phyloP scores from a whole-genome alignment of 495 filamentous ascomycete genomes.

The Lichenothelia convexa region DNA sequence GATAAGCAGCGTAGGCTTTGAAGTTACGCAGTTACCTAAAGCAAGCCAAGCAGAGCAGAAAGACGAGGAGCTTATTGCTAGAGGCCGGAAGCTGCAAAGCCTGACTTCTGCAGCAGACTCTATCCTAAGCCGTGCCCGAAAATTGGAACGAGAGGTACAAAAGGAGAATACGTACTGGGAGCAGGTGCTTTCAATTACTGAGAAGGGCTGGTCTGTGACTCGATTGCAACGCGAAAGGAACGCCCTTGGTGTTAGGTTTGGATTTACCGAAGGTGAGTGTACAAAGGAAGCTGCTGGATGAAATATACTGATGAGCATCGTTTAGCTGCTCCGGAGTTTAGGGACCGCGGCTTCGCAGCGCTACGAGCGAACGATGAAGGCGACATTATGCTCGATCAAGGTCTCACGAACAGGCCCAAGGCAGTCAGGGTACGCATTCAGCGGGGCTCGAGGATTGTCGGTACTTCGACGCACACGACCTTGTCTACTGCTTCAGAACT shows the following conservation, averaged over 20 bases:
- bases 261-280: conserved; percentile 52
- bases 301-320: too few species aligned
- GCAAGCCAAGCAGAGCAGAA: conserved; percentile 22
- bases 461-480: conserved; percentile 30
- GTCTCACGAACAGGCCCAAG: conserved; percentile 37
- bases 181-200: conserved; percentile 58
- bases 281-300: too few species aligned
- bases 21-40: conserved; percentile 38
- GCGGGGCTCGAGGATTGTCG: conserved; percentile 27
- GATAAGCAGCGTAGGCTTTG: conserved; percentile 57
- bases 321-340: conserved; percentile 52
- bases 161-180: conserved; percentile 79
- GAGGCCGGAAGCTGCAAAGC: conserved; percentile 64
- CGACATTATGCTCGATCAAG: conserved; percentile 52
- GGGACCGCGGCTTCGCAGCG: conserved; percentile 57
- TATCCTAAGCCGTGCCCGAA: conserved; percentile 49
- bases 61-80: conserved; percentile 41
- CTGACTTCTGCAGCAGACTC: conserved; percentile 56
- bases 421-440: conserved; percentile 43
- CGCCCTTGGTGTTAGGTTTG: conserved; percentile 69
- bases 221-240: conserved; percentile 52
- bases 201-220: conserved; percentile 70
- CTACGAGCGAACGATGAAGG: conserved; percentile 60
- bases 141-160: conserved; percentile 55
- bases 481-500: conserved; percentile 15